phyloP scores from a whole-genome alignment of 495 filamentous ascomycete species.

The Sporormia fimetaria region DNA sequence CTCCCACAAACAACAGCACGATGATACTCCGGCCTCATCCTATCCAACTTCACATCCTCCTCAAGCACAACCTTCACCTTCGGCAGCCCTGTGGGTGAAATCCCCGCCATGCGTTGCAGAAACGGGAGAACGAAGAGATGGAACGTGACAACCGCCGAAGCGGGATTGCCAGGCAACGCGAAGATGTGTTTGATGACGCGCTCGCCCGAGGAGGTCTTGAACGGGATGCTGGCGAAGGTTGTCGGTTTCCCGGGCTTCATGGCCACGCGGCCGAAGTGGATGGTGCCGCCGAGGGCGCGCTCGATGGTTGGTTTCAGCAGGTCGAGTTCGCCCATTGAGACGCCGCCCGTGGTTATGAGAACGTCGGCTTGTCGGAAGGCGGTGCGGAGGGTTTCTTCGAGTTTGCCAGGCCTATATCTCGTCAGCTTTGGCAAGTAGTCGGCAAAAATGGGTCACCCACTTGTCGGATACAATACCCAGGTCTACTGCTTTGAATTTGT shows the following conservation, averaged over 20 bases:
- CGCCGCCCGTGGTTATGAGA: conserved; percentile 85
- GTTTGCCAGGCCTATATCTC: conserved; percentile 45
- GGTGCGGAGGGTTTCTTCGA: conserved; percentile 64
- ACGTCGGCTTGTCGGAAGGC: conserved; percentile 67
- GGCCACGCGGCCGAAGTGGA: conserved; percentile 90
- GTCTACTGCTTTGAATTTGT: conserved; percentile 70
- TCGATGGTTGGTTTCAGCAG: conserved; percentile 96
- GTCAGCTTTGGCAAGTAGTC: conserved; percentile 4
- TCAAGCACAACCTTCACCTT: conserved; percentile 57
- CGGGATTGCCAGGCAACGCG: conserved; percentile 88
- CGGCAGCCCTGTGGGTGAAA: conserved; percentile 54
- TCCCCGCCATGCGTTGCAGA: conserved; percentile 58
- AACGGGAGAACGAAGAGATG: conserved; percentile 89
- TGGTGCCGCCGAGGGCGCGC: conserved; percentile 75
- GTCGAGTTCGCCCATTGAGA: conserved; percentile 97
- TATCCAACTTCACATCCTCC: conserved; percentile 62
- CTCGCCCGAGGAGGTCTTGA: conserved; percentile 36
- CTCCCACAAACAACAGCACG: conserved; percentile 54
- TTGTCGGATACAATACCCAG: conserved; percentile 80
- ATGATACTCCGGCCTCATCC: conserved; percentile 74
- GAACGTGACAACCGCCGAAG: conserved; percentile 82
- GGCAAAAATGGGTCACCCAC: conserved; percentile 25
- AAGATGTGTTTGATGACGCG: conserved; percentile 63
- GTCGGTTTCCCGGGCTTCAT: conserved; percentile 99
- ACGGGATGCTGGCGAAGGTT: conserved; percentile 82